Percentiles rank a stretch among this genome's conserved stretches.
These are phyloP conservation scores for Vaccinium corymbosum DNA, from an alignment of 148 eudicot genomes.

Conservation along the genomic window DNA sequence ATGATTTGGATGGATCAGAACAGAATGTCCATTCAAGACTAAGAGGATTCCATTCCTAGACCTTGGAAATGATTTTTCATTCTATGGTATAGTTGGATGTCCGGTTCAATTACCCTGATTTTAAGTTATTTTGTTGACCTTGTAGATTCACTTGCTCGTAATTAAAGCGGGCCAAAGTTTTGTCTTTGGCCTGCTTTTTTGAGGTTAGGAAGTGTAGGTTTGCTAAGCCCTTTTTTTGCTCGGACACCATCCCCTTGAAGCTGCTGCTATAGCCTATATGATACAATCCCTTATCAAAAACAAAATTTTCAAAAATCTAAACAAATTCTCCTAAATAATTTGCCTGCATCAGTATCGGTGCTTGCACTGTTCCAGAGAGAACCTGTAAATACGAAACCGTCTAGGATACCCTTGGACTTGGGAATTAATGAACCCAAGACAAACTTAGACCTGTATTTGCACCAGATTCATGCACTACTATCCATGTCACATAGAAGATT, in stretches of 20 bases:
- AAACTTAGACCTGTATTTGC: neutral
- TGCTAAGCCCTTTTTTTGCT: neutral
- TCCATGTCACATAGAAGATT: constrained; percentile 23
- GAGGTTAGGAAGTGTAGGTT: neutral
- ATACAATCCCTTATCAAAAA: neutral
- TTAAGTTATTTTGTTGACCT: neutral
- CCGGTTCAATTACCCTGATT: neutral
- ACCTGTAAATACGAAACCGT: neutral
- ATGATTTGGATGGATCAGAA: too few relatives aligned
- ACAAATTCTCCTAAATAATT: neutral
- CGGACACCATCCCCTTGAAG: neutral
- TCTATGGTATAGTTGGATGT: neutral
- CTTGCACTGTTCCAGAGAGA: neutral
- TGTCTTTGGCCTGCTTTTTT: neutral
- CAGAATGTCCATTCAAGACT: too few relatives aligned
- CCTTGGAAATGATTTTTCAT: neutral
- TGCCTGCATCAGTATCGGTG: neutral
- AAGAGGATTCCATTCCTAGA: neutral
- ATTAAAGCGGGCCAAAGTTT: neutral
- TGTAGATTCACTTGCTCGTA: neutral
- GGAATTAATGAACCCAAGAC: neutral
- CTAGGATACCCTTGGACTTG: neutral
- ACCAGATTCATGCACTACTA: neutral
- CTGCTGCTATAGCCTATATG: neutral
- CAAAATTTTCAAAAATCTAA: neutral